Conservation (phyloP, 2,329 filamentous ascomycete species). For the Aspergillus neotritici region DNA sequence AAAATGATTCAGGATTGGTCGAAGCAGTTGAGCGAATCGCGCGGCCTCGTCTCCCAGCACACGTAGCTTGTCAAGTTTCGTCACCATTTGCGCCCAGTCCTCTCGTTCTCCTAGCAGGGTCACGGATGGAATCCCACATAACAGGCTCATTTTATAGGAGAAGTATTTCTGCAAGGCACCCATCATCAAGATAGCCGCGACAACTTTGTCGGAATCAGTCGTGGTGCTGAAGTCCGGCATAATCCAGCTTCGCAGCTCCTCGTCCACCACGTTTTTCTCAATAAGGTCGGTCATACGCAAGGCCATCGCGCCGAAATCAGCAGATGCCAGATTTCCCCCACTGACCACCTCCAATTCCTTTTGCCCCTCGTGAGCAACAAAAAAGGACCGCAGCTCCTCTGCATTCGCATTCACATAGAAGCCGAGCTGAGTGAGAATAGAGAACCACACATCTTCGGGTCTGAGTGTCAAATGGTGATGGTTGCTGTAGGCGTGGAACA, state of each 20-base stretch:
- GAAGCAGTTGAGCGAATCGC: constrained; percentile 36
- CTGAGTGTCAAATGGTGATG: constrained; percentile 45
- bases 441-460: constrained; percentile 51
- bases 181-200: constrained; percentile 49
- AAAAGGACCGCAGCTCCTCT: constrained; percentile 39
- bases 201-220: constrained; percentile 38
- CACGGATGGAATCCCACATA: constrained; percentile 49
- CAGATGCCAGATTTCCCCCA: constrained; percentile 11
- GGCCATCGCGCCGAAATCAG: constrained; percentile 25
- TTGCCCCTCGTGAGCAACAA: constrained; percentile 42
- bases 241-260: constrained; percentile 43
- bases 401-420: constrained; percentile 45
- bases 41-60: constrained; percentile 43
- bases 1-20: constrained; percentile 44
- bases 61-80: constrained; percentile 40
- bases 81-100: constrained; percentile 44
- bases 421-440: constrained; percentile 47
- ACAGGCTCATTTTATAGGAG: constrained; percentile 21
- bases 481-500: constrained; percentile 9
- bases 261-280: constrained; percentile 39
- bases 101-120: constrained; percentile 45
- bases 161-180: constrained; percentile 49
- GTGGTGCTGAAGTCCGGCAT: constrained; percentile 51
- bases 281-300: constrained; percentile 37
- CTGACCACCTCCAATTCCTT: constrained; percentile 34